Evolutionary conservation across 2,329 filamentous ascomycete species (phyloP).

Genomic region (Arachnomyces sp.): DNA sequence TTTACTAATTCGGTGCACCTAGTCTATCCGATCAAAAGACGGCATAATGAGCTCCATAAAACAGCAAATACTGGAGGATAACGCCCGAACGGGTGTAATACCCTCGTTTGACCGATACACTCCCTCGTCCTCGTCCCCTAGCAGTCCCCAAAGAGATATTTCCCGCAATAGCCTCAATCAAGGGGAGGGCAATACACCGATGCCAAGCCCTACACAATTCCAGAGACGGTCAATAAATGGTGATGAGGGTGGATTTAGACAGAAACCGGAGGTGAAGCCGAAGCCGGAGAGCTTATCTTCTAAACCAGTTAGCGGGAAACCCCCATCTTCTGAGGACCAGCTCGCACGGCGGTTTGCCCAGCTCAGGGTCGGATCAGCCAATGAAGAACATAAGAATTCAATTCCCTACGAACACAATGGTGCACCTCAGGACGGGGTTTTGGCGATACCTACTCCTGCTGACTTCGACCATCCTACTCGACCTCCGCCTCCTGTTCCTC

Average conservation of each 20-base stretch:
- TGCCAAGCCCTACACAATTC: slow-evolving; percentile 36
- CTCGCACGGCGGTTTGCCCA: slow-evolving; percentile 37
- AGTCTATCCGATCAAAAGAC: slow-evolving; percentile 35
- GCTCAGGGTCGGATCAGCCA: slow-evolving; percentile 22
- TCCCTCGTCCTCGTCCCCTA: slow-evolving; percentile 7
- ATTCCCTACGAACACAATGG: slow-evolving; percentile 9
- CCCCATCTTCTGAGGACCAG: slow-evolving; percentile 24
- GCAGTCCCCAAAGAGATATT: slow-evolving; percentile 8
- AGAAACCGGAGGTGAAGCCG: slow-evolving; percentile 14
- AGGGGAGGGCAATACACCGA: slow-evolving; percentile 17
- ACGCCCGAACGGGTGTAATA: too few species aligned
- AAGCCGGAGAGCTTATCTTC: slow-evolving; percentile 19
- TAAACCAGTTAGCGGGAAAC: slow-evolving; percentile 8
- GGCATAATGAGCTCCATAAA: slow-evolving; percentile 36
- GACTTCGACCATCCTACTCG: slow-evolving; percentile 3
- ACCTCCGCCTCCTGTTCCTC: not conserved
- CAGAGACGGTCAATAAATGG: slow-evolving; percentile 12
- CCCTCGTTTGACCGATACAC: too few species aligned
- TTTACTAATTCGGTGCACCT: not conserved
- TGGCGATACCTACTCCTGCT: not conserved
- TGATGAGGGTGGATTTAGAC: too few species aligned
- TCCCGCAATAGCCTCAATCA: slow-evolving; percentile 20
- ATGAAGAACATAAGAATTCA: slow-evolving; percentile 8
- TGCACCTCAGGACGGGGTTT: not conserved
- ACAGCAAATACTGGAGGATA: slow-evolving; percentile 30